Evolutionary conservation across 1,284 basidiomycete species (phyloP).

Genomic region (Leccinum variabile): DNA sequence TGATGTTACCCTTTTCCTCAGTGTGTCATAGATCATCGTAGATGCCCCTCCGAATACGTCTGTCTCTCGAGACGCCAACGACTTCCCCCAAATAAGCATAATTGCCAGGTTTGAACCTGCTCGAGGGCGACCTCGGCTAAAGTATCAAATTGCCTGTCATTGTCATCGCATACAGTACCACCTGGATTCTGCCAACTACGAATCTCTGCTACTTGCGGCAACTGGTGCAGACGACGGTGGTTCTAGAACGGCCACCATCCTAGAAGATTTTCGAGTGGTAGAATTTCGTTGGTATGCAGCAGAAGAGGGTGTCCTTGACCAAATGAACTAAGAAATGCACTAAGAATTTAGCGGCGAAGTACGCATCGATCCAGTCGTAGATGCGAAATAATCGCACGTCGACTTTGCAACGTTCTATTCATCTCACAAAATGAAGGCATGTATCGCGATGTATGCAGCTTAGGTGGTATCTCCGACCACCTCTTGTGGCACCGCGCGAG

Average conservation of each 20-base stretch:
- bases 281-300: constrained; percentile 96
- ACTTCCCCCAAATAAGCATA: constrained; percentile 58
- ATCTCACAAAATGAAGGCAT: not conserved
- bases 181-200: constrained; percentile 49
- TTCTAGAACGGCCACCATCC: constrained; percentile 85
- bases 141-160: too few species aligned
- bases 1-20: not conserved
- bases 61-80: constrained; percentile 38
- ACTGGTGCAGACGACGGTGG: constrained; percentile 80
- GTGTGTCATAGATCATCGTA: constrained; percentile 16
- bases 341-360: constrained; percentile 12
- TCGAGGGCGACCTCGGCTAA: constrained; percentile 19
- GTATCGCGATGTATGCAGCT: not conserved
- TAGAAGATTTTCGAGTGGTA: constrained; percentile 85
- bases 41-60: constrained; percentile 8
- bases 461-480: constrained; percentile 23
- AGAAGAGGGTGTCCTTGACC: constrained; percentile 68
- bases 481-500: constrained; percentile 22
- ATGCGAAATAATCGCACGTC: constrained; percentile 17
- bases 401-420: not conserved
- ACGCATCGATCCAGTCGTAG: constrained; percentile 6
- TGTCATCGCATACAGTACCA: constrained; percentile 50
- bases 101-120: constrained; percentile 42
- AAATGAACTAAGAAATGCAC: constrained; percentile 14
- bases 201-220: constrained; percentile 15